Percentiles rank a stretch among this genome's conserved stretches.
phyloP scores from a whole-genome alignment of 2,329 filamentous ascomycete species.

The Microcyclospora pomicola region DNA sequence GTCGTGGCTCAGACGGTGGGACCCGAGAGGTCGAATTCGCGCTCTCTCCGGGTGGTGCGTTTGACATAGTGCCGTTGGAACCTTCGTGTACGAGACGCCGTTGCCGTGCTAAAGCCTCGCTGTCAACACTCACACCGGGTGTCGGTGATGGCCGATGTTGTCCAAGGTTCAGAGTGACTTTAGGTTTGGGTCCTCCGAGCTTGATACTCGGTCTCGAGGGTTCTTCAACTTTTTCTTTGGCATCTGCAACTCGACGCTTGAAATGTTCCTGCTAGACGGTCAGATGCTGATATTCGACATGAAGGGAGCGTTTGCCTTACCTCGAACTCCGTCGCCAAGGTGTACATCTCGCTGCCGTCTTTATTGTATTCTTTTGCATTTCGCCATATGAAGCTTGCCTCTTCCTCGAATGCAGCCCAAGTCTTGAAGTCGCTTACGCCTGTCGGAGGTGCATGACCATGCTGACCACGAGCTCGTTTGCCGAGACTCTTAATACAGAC shows the following conservation, averaged over 20 bases:
- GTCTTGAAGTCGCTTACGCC: conserved; percentile 57
- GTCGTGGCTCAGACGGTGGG: conserved; percentile 19
- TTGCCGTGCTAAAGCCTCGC: conserved; percentile 39
- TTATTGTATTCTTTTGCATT: conserved; percentile 88
- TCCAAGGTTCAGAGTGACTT: conserved; percentile 27
- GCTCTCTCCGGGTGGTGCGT: conserved; percentile 14
- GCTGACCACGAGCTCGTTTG: conserved; percentile 60
- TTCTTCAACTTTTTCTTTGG: conserved; percentile 58
- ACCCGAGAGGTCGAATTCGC: conserved; percentile 20
- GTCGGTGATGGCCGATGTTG: conserved; percentile 25
- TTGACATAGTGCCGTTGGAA: conserved; percentile 27
- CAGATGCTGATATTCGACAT: background rate
- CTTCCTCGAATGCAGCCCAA: conserved; percentile 71
- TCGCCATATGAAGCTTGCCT: conserved; percentile 67
- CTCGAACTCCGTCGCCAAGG: conserved; percentile 65
- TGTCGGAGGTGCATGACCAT: conserved; percentile 50
- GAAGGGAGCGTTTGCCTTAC: conserved; percentile 31
- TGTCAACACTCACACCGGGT: conserved; percentile 40
- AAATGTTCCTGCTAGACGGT: conserved; percentile 48
- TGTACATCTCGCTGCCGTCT: conserved; percentile 73
- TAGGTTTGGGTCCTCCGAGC: conserved; percentile 38
- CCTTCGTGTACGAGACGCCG: conserved; percentile 38
- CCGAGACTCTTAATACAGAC: conserved; percentile 65
- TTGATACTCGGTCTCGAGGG: conserved; percentile 66
- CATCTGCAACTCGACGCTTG: conserved; percentile 52